These are phyloP conservation scores for Coniochaeta sp. DNA, from an alignment of 2,329 filamentous ascomycete species.

Conservation along the genomic window DNA sequence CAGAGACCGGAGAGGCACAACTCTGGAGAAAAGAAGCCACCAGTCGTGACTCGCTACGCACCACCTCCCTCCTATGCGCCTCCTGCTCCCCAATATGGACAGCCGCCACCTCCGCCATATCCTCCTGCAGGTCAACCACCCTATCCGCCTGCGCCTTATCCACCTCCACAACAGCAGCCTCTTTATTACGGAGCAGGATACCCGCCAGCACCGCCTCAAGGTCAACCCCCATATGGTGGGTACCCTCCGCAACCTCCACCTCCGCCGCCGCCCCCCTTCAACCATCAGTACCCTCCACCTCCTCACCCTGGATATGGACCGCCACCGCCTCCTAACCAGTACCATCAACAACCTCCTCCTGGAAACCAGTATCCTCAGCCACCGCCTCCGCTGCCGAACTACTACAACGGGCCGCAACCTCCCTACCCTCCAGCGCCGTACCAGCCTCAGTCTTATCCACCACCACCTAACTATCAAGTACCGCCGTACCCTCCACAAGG, in stretches of 20 bases:
- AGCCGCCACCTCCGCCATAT: constrained; percentile 11
- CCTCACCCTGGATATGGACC: constrained; percentile 12
- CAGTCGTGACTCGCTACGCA: constrained; percentile 30
- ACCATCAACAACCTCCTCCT: too few relatives aligned
- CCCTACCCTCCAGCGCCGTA: constrained; percentile 12
- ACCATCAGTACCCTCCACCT: constrained; percentile 9
- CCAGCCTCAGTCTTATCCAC: constrained; percentile 10
- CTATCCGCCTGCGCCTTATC: constrained; percentile 10
- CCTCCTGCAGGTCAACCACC: constrained; percentile 9
- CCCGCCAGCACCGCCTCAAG: constrained; percentile 9
- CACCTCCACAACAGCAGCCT: constrained; percentile 5
- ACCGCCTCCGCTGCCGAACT: constrained; percentile 15
- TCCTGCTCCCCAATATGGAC: constrained; percentile 11
- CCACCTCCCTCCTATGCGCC: constrained; percentile 14
- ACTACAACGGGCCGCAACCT: constrained; percentile 13
- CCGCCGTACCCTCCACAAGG: neutral
- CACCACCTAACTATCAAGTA: constrained; percentile 7
- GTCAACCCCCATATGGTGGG: constrained; percentile 10
- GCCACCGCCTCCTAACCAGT: too few relatives aligned
- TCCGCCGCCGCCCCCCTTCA: constrained; percentile 10
- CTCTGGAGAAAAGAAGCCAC: constrained; percentile 20
- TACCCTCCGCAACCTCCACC: constrained; percentile 9
- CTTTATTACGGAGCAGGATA: constrained; percentile 10
- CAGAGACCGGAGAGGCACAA: constrained; percentile 10
- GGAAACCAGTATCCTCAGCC: constrained; percentile 10